Evolutionary conservation across 2,329 filamentous ascomycete species (phyloP), one percentile per base, ranked within the genome.

Genomic region (Clonostachys chloroleuca): DNA sequence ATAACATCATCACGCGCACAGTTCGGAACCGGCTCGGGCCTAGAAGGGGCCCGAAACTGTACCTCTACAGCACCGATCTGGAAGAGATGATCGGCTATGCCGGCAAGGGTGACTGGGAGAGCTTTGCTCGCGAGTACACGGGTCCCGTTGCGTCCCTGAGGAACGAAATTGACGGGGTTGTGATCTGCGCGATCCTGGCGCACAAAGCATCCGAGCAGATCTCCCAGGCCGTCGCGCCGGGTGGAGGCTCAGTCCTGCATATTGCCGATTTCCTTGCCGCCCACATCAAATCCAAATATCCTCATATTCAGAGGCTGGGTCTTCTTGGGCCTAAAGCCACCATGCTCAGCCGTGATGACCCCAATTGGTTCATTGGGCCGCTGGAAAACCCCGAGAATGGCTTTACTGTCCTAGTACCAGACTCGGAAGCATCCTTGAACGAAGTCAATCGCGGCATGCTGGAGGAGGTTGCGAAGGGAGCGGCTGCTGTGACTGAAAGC

Each of bases 391-490:
- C 47, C 10, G 42, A 36, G n/a, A 42, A 45, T 18, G 44, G 40
- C 10, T 46, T 45, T 17, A 20, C 30, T 36, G 47, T 51, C 3
- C 30, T 51, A 4, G 44, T 51, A 3, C 49, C 49, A 3, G 49
- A 44, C 13, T 43, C 49, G 9, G 44, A 30, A 17, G 47, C 17
- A 7, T 42, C 16, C 9, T 24, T 47, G 34, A 14, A 49, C 4
- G 47, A 47, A 34, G 36, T 49, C 18, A 51, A 51, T 36, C 40
- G 49, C 13, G 49, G 49, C 5, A 51, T 51, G 49, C 16, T 51
- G 44, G 49, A 51, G 42, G 49, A 51, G 42, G 49, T 51, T 9
- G 49, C 42, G 30, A 49, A 47, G 42, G 49, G 49, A 6, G 42
- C 44, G 3, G 42, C 41, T 12, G 42, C 43, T 6, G 47, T 51